These are phyloP conservation scores for Ophiocordyceps camponoti-rufipedis DNA, from an alignment of 2,329 filamentous ascomycete species.

Conservation along the genomic window DNA sequence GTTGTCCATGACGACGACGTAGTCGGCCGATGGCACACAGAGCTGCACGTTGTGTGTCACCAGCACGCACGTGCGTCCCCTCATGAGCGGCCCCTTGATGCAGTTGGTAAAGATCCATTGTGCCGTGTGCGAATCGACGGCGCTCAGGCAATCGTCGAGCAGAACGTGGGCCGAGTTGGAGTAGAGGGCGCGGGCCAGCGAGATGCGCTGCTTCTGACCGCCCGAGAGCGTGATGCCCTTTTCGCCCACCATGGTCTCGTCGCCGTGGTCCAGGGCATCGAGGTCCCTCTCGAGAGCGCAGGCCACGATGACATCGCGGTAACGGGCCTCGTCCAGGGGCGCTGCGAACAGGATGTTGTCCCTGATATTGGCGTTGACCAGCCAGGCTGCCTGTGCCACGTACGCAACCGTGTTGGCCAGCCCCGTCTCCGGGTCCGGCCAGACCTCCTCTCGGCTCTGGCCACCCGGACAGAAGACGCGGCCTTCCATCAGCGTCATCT, in stretches of 20 bases:
- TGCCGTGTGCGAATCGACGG: slow-evolving; percentile 91
- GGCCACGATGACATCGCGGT: slow-evolving; percentile 73
- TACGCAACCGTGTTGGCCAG: slow-evolving; percentile 88
- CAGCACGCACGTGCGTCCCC: slow-evolving; percentile 73
- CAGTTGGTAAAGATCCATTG: slow-evolving; percentile 97
- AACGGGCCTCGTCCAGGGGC: slow-evolving; percentile 62
- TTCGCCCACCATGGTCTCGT: slow-evolving; percentile 86
- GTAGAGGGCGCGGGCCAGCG: slow-evolving; percentile 90
- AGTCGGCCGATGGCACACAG: slow-evolving; percentile 62
- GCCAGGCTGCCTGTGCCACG: slow-evolving; percentile 91
- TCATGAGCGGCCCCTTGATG: slow-evolving; percentile 78
- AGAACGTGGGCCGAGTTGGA: slow-evolving; percentile 82
- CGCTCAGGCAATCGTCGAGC: slow-evolving; percentile 87
- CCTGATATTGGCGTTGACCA: slow-evolving; percentile 88
- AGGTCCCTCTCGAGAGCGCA: slow-evolving; percentile 85
- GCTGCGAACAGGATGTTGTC: slow-evolving; percentile 90
- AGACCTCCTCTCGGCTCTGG: slow-evolving; percentile 69
- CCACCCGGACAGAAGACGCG: slow-evolving; percentile 73
- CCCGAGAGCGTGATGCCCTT: slow-evolving; percentile 95
- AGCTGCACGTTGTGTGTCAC: slow-evolving; percentile 93
- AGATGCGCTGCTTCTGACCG: slow-evolving; percentile 94
- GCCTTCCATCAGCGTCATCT: slow-evolving; percentile 79
- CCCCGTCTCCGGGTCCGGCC: slow-evolving; percentile 62
- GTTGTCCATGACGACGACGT: slow-evolving; percentile 74
- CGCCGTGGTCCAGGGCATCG: slow-evolving; percentile 79